Percentiles rank a stretch among this genome's conserved stretches.
These are phyloP conservation scores for Grosmannia huntii DNA, from an alignment of 2,329 filamentous ascomycete genomes.

Conservation along the genomic window DNA sequence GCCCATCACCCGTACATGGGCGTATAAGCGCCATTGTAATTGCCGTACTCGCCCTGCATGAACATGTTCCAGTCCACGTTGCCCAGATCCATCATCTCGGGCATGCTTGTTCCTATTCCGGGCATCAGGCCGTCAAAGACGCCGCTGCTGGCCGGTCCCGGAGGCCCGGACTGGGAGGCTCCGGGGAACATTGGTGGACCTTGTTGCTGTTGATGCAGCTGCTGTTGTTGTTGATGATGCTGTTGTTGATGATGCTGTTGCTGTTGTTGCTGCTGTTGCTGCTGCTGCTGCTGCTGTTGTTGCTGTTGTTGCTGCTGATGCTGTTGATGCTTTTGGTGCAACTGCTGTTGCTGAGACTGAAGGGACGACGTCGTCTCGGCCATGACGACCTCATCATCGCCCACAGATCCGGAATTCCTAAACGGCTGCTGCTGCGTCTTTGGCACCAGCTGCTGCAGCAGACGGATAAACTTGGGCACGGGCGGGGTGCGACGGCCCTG, in stretches of 20 bases:
- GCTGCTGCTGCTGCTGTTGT: conserved; percentile 6
- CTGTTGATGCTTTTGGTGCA: conserved; percentile 24
- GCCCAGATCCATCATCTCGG: conserved; percentile 16
- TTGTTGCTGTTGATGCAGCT: not conserved
- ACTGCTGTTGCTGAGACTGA: conserved; percentile 18
- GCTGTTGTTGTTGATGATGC: conserved; percentile 20
- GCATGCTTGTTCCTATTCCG: conserved; percentile 8
- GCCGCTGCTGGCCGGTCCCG: not conserved
- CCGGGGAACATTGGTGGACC: not conserved
- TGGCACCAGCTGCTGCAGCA: conserved; percentile 30
- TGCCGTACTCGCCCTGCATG: conserved; percentile 24
- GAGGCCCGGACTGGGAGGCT: not conserved
- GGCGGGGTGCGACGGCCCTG: conserved; percentile 26
- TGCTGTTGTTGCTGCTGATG: conserved; percentile 23
- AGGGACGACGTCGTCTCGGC: conserved; percentile 7
- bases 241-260: conserved; percentile 22
- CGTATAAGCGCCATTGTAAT: conserved; percentile 6
- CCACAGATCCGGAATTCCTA: conserved; percentile 15
- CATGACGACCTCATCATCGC: conserved; percentile 6
- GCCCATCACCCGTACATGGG: conserved; percentile 8
- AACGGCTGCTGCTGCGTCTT: conserved; percentile 9
- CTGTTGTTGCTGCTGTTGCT: conserved; percentile 19
- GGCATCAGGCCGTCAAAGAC: conserved; percentile 3
- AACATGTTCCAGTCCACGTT: conserved; percentile 38
- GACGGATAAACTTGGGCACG: conserved; percentile 33